phyloP scores from a whole-genome alignment of 306 rosid species.

The Trifolium fragiferum region DNA sequence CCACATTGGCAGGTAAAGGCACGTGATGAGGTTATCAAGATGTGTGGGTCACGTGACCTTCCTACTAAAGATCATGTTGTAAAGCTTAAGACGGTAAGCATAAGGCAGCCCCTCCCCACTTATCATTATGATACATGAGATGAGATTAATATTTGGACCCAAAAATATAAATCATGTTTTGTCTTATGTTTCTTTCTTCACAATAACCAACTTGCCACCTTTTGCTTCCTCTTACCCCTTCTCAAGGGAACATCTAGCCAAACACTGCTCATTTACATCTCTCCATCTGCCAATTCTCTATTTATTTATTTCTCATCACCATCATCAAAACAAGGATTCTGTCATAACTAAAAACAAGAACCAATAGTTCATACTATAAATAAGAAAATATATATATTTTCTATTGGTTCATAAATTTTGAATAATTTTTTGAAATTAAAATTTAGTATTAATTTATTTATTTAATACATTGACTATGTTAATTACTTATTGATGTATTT shows the following conservation, averaged over 20 bases:
- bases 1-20: conserved; percentile 93
- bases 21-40: conserved; percentile 82
- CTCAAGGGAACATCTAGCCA: conserved; percentile 43
- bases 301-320: not conserved
- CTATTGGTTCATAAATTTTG: not conserved
- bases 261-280: conserved; percentile 35
- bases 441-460: not conserved
- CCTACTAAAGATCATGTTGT: conserved; percentile 77
- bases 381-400: not conserved
- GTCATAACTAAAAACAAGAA: not conserved
- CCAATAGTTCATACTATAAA: not conserved
- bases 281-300: conserved; percentile 19
- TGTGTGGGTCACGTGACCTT: conserved; percentile 87
- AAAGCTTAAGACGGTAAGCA: conserved; percentile 91
- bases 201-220: conserved; percentile 41
- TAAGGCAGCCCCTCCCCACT: conserved; percentile 16
- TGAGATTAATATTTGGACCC: conserved; percentile 37
- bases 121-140: not conserved
- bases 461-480: too few species aligned
- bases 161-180: conserved; percentile 44
- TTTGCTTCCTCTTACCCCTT: conserved; percentile 46
- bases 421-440: not conserved
- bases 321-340: not conserved
- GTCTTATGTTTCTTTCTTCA: conserved; percentile 44
- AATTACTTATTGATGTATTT: too few species aligned